phyloP scores from a whole-genome alignment of 2,329 filamentous ascomycete species.

The Orbilia quercus region DNA sequence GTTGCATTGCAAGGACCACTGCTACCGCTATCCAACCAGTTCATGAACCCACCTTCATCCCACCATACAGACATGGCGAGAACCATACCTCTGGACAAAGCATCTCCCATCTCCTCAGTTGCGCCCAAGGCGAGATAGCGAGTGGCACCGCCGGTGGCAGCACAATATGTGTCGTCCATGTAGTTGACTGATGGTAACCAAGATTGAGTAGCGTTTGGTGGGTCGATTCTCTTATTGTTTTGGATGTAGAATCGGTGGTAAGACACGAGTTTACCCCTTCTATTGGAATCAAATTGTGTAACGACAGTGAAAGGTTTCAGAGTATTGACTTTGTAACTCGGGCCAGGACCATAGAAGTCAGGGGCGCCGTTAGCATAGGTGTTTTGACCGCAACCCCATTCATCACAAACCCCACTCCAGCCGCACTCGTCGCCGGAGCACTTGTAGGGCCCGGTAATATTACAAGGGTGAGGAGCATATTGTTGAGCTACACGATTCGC shows the following conservation, averaged over 20 bases:
- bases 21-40: constrained; percentile 68
- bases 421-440: constrained; percentile 65
- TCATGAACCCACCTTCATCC: constrained; percentile 69
- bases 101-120: constrained; percentile 65
- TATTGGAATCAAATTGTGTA: constrained; percentile 66
- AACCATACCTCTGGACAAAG: constrained; percentile 68
- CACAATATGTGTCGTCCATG: constrained; percentile 63
- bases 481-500: constrained; percentile 66
- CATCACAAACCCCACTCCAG: constrained; percentile 64
- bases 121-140: constrained; percentile 64
- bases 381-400: constrained; percentile 66
- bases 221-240: constrained; percentile 66
- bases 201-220: constrained; percentile 64
- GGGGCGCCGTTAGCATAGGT: constrained; percentile 62
- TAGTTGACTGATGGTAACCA: constrained; percentile 64
- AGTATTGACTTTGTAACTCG: constrained; percentile 65
- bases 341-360: constrained; percentile 60
- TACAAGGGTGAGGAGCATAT: constrained; percentile 68
- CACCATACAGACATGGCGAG: constrained; percentile 70
- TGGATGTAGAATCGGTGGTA: constrained; percentile 68
- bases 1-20: constrained; percentile 69
- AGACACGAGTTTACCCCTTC: constrained; percentile 64
- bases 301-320: constrained; percentile 66
- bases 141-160: constrained; percentile 60
- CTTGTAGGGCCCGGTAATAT: constrained; percentile 64